Base-by-base conservation (phyloP, 2,329 filamentous ascomycete species). In the Colletotrichum endophyticum region DNA sequence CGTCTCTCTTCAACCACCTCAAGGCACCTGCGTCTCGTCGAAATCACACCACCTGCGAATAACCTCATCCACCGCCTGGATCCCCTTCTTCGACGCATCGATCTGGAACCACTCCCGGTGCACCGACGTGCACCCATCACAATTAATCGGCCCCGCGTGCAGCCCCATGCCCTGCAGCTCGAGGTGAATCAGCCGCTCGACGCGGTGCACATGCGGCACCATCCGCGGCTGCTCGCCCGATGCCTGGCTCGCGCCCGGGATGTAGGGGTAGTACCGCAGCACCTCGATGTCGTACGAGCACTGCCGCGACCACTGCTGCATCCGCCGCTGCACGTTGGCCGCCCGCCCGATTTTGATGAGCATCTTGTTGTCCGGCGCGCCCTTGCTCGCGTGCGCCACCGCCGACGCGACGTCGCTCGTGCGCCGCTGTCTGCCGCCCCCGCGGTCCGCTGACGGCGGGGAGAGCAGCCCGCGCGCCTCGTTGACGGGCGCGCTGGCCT, bases 21-120 rank as follows among this genome's bases (percentile, higher is more conserved):
- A 63, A 36, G 44, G 28, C 28, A 70, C 78, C 77, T 80, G 77
- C 25, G 78, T 84, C 84, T 95, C 94, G 70, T 94, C 95, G 95
- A 96, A 99, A 13, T 91, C 91, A 11, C 96, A 93, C 97, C 97
- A 99, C 79, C 95, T 87, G 81, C 93, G 91, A 56, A 98, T 93
- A 75, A 96, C 92, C 79, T 94, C 88, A 78, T 92, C 87, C 87
- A 92, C 88, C 86, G 91, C 89, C 76, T 89, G 91, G 5, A 99
- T 89, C 0, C 93, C 95, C 32, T 93, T 89, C 78, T 93, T 91
- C 27, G 88, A 93, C 0, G 95, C 95, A 77, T 95, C 92, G 2
- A 98, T 93, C 85, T 98, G 95, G 83, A 99, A 99, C 96, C 96
- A 99, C 86, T 99, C 97, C 69, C 94, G 89, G 84, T 99, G 97